Base-by-base conservation (phyloP, 179 eudicot species). In the Vitellaria paradoxa region DNA sequence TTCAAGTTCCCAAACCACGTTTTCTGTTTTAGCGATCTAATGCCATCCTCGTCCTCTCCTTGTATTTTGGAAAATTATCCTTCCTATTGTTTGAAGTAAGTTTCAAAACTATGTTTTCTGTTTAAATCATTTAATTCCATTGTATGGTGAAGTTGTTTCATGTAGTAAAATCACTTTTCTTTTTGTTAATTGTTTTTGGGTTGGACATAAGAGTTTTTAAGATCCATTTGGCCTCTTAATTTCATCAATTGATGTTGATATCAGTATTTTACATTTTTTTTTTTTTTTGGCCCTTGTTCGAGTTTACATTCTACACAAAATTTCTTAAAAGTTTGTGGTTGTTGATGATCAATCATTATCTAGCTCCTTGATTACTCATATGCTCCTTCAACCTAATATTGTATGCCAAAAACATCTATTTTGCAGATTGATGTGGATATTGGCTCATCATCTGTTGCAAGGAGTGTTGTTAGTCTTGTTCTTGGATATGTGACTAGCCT, bases 351-450 rank as follows among this genome's bases (percentile, higher is more conserved):
- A 66, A 30, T 30, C 37, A 30, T 30, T 30, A 30, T 30, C 37
- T 30, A 30, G 37, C 37, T 30, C 1, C 37, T 30, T 30, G 7
- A 6, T 42, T 30, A 11, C 71, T 72, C 56, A 46, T 30, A 66
- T 79, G 68, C 42, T 49, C 77, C 61, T 20, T 37, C 47, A 26
- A 20, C 24, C 64, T 56, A 26, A 20, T 63, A 7, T 72, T 13
- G 30, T 67, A 46, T 57, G 56, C 23, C 6, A 4, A 4, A 66
- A 45, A 40, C 70, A 20, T 26, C 56, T 57, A 37, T 24, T 47
- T 57, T 82, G 88, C 94, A 96, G 98, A 90, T 96, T 84, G 99
- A 96, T 90, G 98, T 94, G 74, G 99, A 96, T 80, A 94, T 96
- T 81, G 98, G 97, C 78, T 96, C 99, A 67, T 96, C 99, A 74